Evolutionary conservation across 176 grass and related monocot species (phyloP).

Genomic region (Panicum miliaceum): DNA sequence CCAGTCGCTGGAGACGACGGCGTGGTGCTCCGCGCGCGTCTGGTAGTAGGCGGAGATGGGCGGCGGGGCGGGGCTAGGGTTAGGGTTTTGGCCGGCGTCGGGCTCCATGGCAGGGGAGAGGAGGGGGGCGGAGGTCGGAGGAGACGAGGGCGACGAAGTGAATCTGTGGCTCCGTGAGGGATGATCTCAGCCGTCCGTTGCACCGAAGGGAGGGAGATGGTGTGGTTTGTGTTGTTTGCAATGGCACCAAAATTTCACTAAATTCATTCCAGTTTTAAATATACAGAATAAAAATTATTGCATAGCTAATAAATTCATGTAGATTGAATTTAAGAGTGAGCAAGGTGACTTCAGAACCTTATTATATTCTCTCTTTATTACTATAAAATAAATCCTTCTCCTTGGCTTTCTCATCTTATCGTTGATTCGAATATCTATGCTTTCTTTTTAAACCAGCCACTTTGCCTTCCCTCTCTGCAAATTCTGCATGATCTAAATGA

Average conservation of each 20-base stretch:
- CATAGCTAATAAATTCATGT: neutral
- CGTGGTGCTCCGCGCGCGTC: conserved; percentile 90
- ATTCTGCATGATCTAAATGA: too few relatives aligned
- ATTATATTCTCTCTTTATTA: too few relatives aligned
- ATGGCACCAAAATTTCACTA: neutral
- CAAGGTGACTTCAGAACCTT: neutral
- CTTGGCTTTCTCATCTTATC: too few relatives aligned
- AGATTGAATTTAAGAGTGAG: neutral
- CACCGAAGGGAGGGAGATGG: neutral
- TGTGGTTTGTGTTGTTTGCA: neutral
- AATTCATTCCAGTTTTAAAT: neutral
- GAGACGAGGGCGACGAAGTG: neutral
- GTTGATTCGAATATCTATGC: too few relatives aligned
- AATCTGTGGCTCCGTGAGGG: neutral
- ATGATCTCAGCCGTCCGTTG: conserved; percentile 40
- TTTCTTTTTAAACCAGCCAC: too few relatives aligned
- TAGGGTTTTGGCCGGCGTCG: conserved; percentile 55
- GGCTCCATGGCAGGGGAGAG: conserved; percentile 48
- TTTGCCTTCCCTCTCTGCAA: too few relatives aligned
- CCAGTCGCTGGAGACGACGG: conserved; percentile 82
- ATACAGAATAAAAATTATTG: too few relatives aligned
- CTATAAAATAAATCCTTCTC: too few relatives aligned
- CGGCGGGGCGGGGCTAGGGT: conserved; percentile 40
- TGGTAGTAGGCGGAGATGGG: conserved; percentile 96
- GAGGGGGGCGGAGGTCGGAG: neutral